These are phyloP conservation scores for Fagopyrum esculentum DNA, from an alignment of 148 eudicot species.

Conservation along the genomic window DNA sequence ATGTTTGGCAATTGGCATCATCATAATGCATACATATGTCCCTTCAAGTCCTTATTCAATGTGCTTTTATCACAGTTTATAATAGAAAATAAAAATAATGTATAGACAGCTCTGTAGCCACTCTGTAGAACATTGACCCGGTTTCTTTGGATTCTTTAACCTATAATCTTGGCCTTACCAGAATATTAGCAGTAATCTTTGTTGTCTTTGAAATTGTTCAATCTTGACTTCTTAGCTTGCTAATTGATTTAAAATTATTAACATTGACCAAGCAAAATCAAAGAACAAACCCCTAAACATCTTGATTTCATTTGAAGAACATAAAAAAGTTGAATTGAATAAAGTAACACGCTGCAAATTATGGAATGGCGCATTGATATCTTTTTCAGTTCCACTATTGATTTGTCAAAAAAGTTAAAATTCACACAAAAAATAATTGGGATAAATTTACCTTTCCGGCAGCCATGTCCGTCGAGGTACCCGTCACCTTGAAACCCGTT, in stretches of 20 bases:
- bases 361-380: too few species aligned
- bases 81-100: not conserved
- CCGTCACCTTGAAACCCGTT: not conserved
- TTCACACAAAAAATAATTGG: not conserved
- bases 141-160: not conserved
- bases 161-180: not conserved
- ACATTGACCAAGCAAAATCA: not conserved
- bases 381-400: too few species aligned
- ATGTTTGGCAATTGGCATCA: too few species aligned
- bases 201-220: not conserved
- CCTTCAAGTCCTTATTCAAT: too few species aligned
- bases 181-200: not conserved
- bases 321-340: not conserved
- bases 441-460: not conserved
- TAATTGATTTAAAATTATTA: not conserved
- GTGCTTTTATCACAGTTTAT: too few species aligned
- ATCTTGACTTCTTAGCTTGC: not conserved
- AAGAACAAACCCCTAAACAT: not conserved
- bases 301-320: not conserved
- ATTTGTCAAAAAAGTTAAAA: too few species aligned
- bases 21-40: too few species aligned
- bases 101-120: not conserved
- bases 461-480: not conserved
- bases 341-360: not conserved
- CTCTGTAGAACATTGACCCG: not conserved